phyloP scores from a whole-genome alignment of 257 asterid genomes.

The Eustoma russellianum region DNA sequence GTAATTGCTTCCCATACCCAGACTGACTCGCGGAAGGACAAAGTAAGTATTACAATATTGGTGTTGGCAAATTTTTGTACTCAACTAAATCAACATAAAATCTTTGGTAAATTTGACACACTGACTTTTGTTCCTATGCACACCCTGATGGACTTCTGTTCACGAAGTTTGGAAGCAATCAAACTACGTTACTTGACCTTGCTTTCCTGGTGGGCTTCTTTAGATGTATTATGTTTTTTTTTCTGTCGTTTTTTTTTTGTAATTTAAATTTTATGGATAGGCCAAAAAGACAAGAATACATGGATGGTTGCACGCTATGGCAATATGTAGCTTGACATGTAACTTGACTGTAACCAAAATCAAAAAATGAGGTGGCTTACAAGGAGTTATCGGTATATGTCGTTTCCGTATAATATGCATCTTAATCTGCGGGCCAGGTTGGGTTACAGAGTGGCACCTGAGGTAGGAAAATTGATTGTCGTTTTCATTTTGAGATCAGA shows the following conservation, averaged over 20 bases:
- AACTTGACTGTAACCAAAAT: too few species aligned
- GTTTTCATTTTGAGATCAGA: neutral
- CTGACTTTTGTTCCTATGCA: conserved; percentile 37
- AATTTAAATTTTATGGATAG: too few species aligned
- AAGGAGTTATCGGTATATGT: too few species aligned
- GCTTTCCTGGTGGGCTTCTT: conserved; percentile 66
- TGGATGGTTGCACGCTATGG: too few species aligned
- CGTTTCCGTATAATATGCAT: neutral
- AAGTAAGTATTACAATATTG: conserved; percentile 36
- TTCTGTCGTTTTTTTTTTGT: too few species aligned
- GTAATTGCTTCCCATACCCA: conserved; percentile 77
- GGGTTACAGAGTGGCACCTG: neutral
- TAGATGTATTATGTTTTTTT: neutral
- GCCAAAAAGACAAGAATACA: too few species aligned
- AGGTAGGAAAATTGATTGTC: neutral
- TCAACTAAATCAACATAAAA: too few species aligned
- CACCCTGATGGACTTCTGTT: conserved; percentile 78
- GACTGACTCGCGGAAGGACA: conserved; percentile 68
- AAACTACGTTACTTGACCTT: conserved; percentile 77
- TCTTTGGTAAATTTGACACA: neutral
- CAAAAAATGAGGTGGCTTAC: too few species aligned
- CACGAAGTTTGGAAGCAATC: conserved; percentile 81
- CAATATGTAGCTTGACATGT: too few species aligned
- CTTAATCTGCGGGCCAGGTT: neutral
- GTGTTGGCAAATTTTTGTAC: neutral